phyloP scores from a whole-genome alignment of 2,329 filamentous ascomycete genomes.

The Emmonsiellopsis sp. region DNA sequence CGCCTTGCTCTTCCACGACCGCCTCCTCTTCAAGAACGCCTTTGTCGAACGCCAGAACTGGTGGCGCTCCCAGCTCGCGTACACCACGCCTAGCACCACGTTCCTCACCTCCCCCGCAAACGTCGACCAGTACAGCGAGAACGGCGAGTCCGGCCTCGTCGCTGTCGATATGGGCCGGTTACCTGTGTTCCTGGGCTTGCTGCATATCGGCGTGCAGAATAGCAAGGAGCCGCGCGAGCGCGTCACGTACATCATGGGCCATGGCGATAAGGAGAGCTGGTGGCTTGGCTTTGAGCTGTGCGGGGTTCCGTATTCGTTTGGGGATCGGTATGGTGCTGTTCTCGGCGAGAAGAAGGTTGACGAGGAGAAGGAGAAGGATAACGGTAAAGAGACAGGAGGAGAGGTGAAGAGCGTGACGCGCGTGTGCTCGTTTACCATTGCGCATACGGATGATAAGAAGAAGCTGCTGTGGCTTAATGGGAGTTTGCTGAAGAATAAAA shows the following conservation, averaged over 20 bases:
- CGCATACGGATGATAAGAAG: conserved; percentile 33
- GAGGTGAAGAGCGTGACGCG: background rate
- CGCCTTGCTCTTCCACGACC: conserved; percentile 14
- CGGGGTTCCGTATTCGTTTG: conserved; percentile 31
- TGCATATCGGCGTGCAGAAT: conserved; percentile 41
- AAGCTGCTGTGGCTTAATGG: conserved; percentile 38
- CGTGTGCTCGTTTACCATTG: conserved; percentile 34
- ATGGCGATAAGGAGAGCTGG: conserved; percentile 41
- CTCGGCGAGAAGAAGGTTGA: conserved; percentile 18
- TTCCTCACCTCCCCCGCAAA: conserved; percentile 30
- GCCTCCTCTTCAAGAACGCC: conserved; percentile 5
- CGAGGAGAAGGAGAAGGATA: background rate
- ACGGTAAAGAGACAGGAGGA: background rate
- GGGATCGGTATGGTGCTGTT: conserved; percentile 35
- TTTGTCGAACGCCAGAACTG: conserved; percentile 7
- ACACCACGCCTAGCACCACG: conserved; percentile 21
- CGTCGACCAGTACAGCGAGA: conserved; percentile 32
- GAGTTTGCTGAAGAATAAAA: conserved; percentile 35
- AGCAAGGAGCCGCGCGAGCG: conserved; percentile 30
- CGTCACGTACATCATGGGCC: conserved; percentile 33
- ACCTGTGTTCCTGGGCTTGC: conserved; percentile 29
- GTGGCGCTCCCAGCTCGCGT: conserved; percentile 21
- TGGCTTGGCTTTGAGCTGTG: conserved; percentile 38
- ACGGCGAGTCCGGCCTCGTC: conserved; percentile 34
- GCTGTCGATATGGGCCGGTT: conserved; percentile 34